A percentile compares a stretch with the other conserved stretches of the same genome.
Conservation (phyloP, 1,284 basidiomycete species). For the Schizophyllum amplum region DNA sequence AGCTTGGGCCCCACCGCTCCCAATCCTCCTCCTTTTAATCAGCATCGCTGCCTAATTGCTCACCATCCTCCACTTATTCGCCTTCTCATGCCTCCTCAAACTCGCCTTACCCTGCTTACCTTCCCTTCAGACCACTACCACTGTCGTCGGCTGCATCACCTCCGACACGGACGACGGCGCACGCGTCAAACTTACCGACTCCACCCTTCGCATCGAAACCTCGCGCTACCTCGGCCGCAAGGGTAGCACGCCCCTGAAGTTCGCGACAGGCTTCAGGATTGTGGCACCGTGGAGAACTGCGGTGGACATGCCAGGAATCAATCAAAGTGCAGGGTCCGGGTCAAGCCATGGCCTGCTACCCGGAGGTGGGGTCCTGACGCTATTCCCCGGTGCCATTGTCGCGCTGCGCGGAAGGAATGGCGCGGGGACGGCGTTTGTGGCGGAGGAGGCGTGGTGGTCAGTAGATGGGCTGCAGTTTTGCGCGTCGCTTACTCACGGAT, state of each 20-base stretch:
- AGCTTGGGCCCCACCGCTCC: too few relatives aligned
- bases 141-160: conserved; percentile 75
- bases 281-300: too few relatives aligned
- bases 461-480: conserved; percentile 27
- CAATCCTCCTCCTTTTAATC: too few relatives aligned
- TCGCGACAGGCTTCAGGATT: conserved; percentile 53
- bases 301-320: too few relatives aligned
- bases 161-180: conserved; percentile 51
- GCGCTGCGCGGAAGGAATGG: conserved; percentile 90
- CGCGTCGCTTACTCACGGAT: conserved; percentile 6
- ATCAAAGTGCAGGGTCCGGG: conserved; percentile 30
- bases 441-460: conserved; percentile 74
- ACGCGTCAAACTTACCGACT: conserved; percentile 65
- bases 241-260: conserved; percentile 62
- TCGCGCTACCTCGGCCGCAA: conserved; percentile 76
- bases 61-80: too few relatives aligned
- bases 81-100: too few relatives aligned
- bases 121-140: conserved; percentile 8
- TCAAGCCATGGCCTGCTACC: not conserved
- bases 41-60: too few relatives aligned
- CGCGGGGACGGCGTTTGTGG: conserved; percentile 81
- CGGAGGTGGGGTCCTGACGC: conserved; percentile 25
- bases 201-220: conserved; percentile 70
- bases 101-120: too few relatives aligned
- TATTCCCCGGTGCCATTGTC: conserved; percentile 89